These are phyloP conservation scores for Alectoria sarmentosa DNA, from an alignment of 495 filamentous ascomycete species.

Conservation along the genomic window DNA sequence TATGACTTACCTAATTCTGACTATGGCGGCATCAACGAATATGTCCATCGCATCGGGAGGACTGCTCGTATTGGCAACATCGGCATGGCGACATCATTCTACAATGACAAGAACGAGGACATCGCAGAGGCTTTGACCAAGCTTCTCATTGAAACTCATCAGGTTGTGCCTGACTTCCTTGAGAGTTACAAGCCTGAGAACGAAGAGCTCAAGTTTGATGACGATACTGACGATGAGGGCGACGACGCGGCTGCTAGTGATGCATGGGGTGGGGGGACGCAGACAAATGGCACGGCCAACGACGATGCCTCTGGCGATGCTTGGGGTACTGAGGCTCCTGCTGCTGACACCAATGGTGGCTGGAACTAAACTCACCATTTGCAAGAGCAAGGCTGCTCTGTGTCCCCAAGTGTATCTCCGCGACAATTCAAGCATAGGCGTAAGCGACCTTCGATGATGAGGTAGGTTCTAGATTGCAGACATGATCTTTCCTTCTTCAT, in stretches of 20 bases:
- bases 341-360: slow-evolving; percentile 3
- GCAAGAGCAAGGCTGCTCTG: neutral
- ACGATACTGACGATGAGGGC: slow-evolving; percentile 53
- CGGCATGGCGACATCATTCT: slow-evolving; percentile 85
- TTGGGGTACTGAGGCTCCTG: slow-evolving; percentile 11
- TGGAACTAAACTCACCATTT: neutral
- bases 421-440: neutral
- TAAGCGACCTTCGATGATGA: neutral
- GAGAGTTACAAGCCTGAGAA: slow-evolving; percentile 51
- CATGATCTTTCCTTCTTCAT: neutral
- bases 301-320: slow-evolving; percentile 16
- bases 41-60: slow-evolving; percentile 90
- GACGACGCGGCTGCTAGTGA: slow-evolving; percentile 24
- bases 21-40: slow-evolving; percentile 88
- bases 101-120: slow-evolving; percentile 61
- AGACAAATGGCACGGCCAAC: slow-evolving; percentile 4
- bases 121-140: slow-evolving; percentile 66
- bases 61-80: slow-evolving; percentile 89
- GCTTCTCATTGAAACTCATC: slow-evolving; percentile 69
- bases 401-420: neutral
- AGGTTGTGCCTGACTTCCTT: slow-evolving; percentile 78
- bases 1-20: slow-evolving; percentile 66
- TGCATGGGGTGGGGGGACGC: slow-evolving; percentile 15
- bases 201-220: slow-evolving; percentile 49
- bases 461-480: slow-evolving; percentile 2